Percentiles rank a stretch among this genome's conserved stretches.
Evolutionary conservation across 495 filamentous ascomycete species (phyloP).

Genomic region (Aspergillus wentii): DNA sequence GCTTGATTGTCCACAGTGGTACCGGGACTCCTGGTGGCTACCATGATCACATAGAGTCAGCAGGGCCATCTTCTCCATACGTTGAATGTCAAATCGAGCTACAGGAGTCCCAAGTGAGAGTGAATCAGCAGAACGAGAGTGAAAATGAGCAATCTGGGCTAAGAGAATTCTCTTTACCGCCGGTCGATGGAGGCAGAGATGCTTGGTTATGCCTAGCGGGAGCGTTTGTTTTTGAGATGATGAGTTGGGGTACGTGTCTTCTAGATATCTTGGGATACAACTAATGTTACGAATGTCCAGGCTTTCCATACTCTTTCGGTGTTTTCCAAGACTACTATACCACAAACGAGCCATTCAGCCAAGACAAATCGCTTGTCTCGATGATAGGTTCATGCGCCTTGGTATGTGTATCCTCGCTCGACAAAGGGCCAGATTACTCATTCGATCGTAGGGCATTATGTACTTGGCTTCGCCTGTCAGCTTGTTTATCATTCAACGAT

Average conservation of each 20-base stretch:
- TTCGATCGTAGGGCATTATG: no score
- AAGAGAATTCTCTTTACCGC: background rate
- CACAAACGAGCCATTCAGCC: background rate
- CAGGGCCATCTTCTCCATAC: background rate
- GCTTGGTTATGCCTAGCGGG: background rate
- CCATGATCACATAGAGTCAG: slow-evolving; percentile 6
- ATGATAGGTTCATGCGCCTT: background rate
- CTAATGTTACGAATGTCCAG: no score
- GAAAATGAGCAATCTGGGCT: no score
- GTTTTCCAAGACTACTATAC: background rate
- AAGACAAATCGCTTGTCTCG: background rate
- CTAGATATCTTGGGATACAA: no score
- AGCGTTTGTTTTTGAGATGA: background rate
- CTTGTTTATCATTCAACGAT: no score
- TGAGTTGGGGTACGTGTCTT: background rate
- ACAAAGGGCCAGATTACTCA: no score
- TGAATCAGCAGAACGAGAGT: no score
- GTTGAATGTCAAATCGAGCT: background rate
- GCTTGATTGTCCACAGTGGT: no score
- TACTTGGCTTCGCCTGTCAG: no score
- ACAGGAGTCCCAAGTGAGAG: background rate
- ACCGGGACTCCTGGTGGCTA: no score
- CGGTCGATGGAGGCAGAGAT: background rate
- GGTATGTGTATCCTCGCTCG: no score
- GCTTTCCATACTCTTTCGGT: background rate